A percentile compares a stretch with the other conserved stretches of the same genome.
phyloP scores from a whole-genome alignment of 2,329 filamentous ascomycete genomes.

The Nannizzia gypsea region DNA sequence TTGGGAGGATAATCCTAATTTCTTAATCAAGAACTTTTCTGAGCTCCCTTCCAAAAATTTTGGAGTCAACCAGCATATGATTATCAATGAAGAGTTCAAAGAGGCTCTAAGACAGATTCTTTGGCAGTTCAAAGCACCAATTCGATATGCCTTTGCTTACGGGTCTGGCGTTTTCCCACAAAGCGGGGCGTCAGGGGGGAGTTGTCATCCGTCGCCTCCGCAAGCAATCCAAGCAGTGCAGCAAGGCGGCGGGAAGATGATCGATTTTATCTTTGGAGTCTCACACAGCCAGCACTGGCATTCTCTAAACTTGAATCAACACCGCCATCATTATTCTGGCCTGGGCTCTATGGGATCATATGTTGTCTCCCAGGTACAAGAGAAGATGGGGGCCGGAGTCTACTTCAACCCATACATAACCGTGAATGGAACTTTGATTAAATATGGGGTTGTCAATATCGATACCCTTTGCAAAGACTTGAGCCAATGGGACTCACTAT shows the following conservation, averaged over 20 bases:
- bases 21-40: constrained; percentile 60
- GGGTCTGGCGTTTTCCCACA: constrained; percentile 95
- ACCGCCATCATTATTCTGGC: constrained; percentile 84
- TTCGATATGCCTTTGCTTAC: constrained; percentile 94
- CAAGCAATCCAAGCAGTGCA: constrained; percentile 73
- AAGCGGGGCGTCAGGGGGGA: constrained; percentile 33
- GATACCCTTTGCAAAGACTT: constrained; percentile 80
- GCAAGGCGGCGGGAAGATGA: constrained; percentile 83
- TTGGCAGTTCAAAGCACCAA: constrained; percentile 84
- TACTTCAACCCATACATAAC: constrained; percentile 97
- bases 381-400: constrained; percentile 79
- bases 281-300: constrained; percentile 95
- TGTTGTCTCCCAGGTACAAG: constrained; percentile 72
- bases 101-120: constrained; percentile 76
- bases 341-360: constrained; percentile 75
- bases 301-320: constrained; percentile 62
- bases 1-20: constrained; percentile 66
- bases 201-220: constrained; percentile 69
- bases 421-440: constrained; percentile 89
- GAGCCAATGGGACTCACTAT: constrained; percentile 83
- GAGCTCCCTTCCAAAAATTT: constrained; percentile 70
- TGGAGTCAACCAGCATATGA: constrained; percentile 90
- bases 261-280: constrained; percentile 96
- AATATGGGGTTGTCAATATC: constrained; percentile 93
- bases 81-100: constrained; percentile 92